Percentiles rank a stretch among this genome's conserved stretches.
These are phyloP conservation scores for Boletus patriciae DNA, from an alignment of 768 basidiomycete species.

Conservation along the genomic window DNA sequence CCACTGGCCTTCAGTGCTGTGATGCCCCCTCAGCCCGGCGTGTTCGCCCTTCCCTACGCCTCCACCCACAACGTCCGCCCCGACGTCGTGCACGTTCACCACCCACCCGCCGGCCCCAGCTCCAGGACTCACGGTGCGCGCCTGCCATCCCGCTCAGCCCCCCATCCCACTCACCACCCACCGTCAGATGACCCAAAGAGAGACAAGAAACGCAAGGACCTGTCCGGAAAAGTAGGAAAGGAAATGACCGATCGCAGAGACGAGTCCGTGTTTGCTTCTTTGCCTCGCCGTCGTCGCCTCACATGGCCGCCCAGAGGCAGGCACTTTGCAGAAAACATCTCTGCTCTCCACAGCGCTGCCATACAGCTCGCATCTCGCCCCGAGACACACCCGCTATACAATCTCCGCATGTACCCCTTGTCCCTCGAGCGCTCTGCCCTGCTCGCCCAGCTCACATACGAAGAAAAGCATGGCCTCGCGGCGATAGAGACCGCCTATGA, in stretches of 20 bases:
- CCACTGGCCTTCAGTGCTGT: background rate
- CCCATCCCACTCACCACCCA: slow-evolving; percentile 33
- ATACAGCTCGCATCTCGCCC: slow-evolving; percentile 68
- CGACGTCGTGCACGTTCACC: slow-evolving; percentile 40
- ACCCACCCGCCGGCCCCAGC: slow-evolving; percentile 43
- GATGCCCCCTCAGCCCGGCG: slow-evolving; percentile 71
- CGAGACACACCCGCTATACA: slow-evolving; percentile 62
- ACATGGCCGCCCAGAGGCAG: slow-evolving; percentile 46
- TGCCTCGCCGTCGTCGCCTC: slow-evolving; percentile 12
- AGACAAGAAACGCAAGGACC: slow-evolving; percentile 68
- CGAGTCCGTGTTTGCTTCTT: slow-evolving; percentile 51
- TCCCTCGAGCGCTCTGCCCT: slow-evolving; percentile 76
- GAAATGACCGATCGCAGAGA: slow-evolving; percentile 74
- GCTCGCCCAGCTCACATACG: slow-evolving; percentile 61
- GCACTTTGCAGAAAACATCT: slow-evolving; percentile 62
- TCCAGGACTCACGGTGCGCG: slow-evolving; percentile 43
- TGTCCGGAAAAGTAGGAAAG: slow-evolving; percentile 68
- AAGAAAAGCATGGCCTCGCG: slow-evolving; percentile 69
- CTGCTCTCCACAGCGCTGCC: slow-evolving; percentile 56
- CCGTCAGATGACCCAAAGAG: slow-evolving; percentile 49
- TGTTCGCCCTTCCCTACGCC: slow-evolving; percentile 62
- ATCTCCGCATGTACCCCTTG: slow-evolving; percentile 68
- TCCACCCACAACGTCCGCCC: slow-evolving; percentile 45
- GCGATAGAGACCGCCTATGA: slow-evolving; percentile 69
- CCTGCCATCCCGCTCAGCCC: background rate